Evolutionary conservation across 2,329 filamentous ascomycete species (phyloP).

Genomic region (Aspergillus brasiliensis): DNA sequence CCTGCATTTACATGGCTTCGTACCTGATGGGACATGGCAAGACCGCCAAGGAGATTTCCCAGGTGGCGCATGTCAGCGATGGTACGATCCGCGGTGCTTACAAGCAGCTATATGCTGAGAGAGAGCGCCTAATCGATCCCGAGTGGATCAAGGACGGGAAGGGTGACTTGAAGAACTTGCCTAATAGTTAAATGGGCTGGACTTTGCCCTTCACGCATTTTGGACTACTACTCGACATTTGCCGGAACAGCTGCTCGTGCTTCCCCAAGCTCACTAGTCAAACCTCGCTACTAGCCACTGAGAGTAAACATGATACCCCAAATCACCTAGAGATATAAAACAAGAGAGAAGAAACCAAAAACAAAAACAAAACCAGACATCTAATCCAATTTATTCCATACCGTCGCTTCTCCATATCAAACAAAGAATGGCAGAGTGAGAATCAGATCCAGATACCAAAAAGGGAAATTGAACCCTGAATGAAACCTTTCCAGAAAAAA

Average conservation of each 20-base stretch:
- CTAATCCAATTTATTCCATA: not conserved
- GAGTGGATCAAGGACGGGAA: constrained; percentile 73
- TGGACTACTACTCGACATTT: not conserved
- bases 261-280: constrained; percentile 1
- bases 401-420: not conserved
- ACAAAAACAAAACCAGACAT: not conserved
- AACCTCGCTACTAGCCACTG: not conserved
- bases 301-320: constrained; percentile 20
- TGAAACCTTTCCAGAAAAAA: too few relatives aligned
- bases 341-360: constrained; percentile 4
- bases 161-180: constrained; percentile 71
- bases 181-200: constrained; percentile 46
- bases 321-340: constrained; percentile 7
- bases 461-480: too few relatives aligned
- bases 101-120: constrained; percentile 77
- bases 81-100: constrained; percentile 96
- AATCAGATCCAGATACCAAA: too few relatives aligned
- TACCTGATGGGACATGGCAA: constrained; percentile 79
- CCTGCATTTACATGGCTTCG: constrained; percentile 95
- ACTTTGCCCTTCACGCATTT: not conserved
- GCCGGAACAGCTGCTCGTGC: not conserved
- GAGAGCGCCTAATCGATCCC: constrained; percentile 72
- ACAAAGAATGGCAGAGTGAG: too few relatives aligned
- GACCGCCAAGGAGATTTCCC: constrained; percentile 81
- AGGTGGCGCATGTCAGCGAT: constrained; percentile 86